Conservation (phyloP, 75 land plant species). For the Pinus albicaulis region DNA sequence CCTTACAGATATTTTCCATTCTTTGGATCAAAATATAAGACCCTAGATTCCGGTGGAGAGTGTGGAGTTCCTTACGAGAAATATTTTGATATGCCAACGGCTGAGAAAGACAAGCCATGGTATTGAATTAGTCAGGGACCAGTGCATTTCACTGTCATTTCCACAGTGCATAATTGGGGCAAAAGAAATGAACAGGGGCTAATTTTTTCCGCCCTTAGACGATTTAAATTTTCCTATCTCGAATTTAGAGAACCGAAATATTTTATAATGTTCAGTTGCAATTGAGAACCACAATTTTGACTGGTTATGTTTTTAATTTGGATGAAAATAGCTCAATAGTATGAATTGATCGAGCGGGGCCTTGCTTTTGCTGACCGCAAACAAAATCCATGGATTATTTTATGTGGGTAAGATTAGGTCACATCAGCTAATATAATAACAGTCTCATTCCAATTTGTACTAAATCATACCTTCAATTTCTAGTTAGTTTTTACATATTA, state of each 20-base stretch:
- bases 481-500: not conserved
- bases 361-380: conserved; percentile 61
- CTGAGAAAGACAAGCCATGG: conserved; percentile 83
- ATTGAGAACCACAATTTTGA: not conserved
- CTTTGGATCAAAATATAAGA: conserved; percentile 57
- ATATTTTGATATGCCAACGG: conserved; percentile 81
- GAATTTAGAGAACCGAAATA: not conserved
- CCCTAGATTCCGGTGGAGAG: conserved; percentile 93
- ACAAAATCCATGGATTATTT: conserved; percentile 77
- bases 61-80: conserved; percentile 88
- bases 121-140: conserved; percentile 76
- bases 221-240: not conserved
- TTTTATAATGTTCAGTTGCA: not conserved
- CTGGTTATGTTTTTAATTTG: not conserved
- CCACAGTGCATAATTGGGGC: conserved; percentile 80
- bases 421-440: not conserved
- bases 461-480: not conserved
- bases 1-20: conserved; percentile 47
- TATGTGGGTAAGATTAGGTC: conserved; percentile 47
- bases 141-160: conserved; percentile 84
- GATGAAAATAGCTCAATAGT: conserved; percentile 28
- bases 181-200: conserved; percentile 66
- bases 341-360: conserved; percentile 65
- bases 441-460: not conserved
- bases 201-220: not conserved